phyloP scores from a whole-genome alignment of 345 rosid genomes.

The Rubroshorea leprosula region DNA sequence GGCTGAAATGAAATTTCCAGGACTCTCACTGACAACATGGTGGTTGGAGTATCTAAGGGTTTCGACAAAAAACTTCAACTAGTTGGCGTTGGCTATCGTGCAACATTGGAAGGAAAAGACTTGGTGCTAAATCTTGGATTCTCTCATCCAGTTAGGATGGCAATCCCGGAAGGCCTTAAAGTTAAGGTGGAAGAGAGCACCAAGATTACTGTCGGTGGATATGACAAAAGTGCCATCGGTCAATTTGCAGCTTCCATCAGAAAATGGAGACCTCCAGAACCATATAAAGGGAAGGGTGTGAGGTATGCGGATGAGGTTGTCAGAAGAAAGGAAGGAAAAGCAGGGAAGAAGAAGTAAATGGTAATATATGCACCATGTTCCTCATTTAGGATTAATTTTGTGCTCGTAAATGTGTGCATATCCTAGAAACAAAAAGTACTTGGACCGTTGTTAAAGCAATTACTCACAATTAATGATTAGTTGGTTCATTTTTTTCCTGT shows the following conservation, averaged over 20 bases:
- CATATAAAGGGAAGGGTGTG: slow-evolving; percentile 95
- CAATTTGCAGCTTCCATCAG: slow-evolving; percentile 86
- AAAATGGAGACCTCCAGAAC: slow-evolving; percentile 97
- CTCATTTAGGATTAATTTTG: background rate
- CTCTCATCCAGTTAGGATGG: slow-evolving; percentile 89
- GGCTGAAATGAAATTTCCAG: slow-evolving; percentile 22
- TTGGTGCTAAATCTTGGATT: slow-evolving; percentile 82
- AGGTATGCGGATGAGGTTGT: slow-evolving; percentile 77
- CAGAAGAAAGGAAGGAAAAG: slow-evolving; percentile 89
- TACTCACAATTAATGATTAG: background rate
- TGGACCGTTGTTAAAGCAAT: background rate
- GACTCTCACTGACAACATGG: slow-evolving; percentile 93
- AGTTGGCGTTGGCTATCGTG: slow-evolving; percentile 93
- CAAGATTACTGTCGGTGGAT: slow-evolving; percentile 66
- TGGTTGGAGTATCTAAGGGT: slow-evolving; percentile 94
- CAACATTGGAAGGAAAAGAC: slow-evolving; percentile 67
- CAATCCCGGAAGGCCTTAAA: slow-evolving; percentile 57
- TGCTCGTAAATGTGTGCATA: background rate
- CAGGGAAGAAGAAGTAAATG: slow-evolving; percentile 85
- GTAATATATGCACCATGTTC: background rate
- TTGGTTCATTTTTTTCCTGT: background rate
- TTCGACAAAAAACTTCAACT: slow-evolving; percentile 88
- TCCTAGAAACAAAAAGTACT: background rate
- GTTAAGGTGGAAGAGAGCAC: slow-evolving; percentile 91
- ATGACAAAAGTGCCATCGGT: slow-evolving; percentile 63